phyloP scores from a whole-genome alignment of 495 filamentous ascomycete species.

The Physcia stellaris region DNA sequence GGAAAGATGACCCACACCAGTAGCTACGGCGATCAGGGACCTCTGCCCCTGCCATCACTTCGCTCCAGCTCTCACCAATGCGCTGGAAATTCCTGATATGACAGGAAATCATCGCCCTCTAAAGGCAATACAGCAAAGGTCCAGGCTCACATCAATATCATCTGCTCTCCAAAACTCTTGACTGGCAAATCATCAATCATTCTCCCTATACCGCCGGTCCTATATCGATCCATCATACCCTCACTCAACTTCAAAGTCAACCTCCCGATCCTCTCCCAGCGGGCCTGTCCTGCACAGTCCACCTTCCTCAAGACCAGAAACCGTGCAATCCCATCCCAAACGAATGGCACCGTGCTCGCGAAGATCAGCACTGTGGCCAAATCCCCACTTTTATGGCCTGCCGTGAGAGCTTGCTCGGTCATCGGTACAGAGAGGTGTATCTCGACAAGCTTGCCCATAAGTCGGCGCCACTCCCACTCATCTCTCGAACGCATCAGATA shows the following conservation, averaged over 20 bases:
- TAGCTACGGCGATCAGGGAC: too few relatives aligned
- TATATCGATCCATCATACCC: too few relatives aligned
- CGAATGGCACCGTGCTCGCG: neutral
- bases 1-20: too few relatives aligned
- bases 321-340: neutral
- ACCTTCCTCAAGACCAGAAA: neutral
- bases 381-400: neutral
- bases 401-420: neutral
- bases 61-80: too few relatives aligned
- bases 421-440: neutral
- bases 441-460: neutral
- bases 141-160: constrained; percentile 30
- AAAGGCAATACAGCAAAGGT: too few relatives aligned
- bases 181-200: constrained; percentile 34
- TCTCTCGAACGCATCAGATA: neutral
- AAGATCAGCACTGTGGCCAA: neutral
- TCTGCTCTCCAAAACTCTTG: constrained; percentile 26
- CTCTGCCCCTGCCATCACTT: too few relatives aligned
- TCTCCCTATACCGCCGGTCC: constrained; percentile 17
- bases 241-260: constrained; percentile 24
- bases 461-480: neutral
- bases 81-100: too few relatives aligned
- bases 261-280: constrained; percentile 23
- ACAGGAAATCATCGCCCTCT: too few relatives aligned
- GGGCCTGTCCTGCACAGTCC: neutral